Percentiles rank a stretch among this genome's conserved stretches.
Conservation (phyloP, 495 filamentous ascomycete species). For the Trichoderma parareesei region DNA sequence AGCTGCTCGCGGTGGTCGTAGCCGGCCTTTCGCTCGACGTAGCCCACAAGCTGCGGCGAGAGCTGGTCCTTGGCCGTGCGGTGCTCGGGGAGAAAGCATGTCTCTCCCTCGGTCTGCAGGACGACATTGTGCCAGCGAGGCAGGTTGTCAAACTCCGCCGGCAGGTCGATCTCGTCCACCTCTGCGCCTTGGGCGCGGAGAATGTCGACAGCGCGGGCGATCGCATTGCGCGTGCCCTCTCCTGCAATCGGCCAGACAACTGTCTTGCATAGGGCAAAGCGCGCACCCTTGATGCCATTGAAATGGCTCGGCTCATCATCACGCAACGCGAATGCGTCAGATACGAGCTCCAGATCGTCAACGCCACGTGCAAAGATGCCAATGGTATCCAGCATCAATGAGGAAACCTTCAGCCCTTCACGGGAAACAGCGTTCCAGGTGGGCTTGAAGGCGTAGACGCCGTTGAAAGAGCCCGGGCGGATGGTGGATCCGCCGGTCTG, state of each 20-base stretch:
- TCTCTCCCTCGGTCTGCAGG: constrained; percentile 32
- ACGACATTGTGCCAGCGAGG: constrained; percentile 34
- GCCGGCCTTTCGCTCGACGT: constrained; percentile 36
- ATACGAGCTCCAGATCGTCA: constrained; percentile 42
- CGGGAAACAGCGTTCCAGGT: constrained; percentile 48
- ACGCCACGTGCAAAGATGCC: constrained; percentile 43
- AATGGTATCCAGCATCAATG: constrained; percentile 43
- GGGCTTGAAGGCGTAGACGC: constrained; percentile 48
- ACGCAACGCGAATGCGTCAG: constrained; percentile 37
- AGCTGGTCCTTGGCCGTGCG: constrained; percentile 32
- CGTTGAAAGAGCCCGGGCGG: constrained; percentile 47
- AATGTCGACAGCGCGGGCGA: constrained; percentile 31
- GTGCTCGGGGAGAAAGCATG: constrained; percentile 40
- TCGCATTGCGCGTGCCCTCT: constrained; percentile 34
- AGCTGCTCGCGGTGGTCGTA: constrained; percentile 33
- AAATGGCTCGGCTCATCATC: constrained; percentile 30
- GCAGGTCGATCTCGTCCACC: constrained; percentile 40
- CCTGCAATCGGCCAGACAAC: constrained; percentile 41
- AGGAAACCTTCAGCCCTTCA: constrained; percentile 42
- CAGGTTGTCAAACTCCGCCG: constrained; percentile 34
- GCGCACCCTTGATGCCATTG: constrained; percentile 27
- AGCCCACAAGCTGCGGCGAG: constrained; percentile 24
- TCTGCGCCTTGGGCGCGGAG: constrained; percentile 33
- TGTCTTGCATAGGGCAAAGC: constrained; percentile 42
- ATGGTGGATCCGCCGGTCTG: constrained; percentile 45